Evolutionary conservation across 192 early-diverging fungal genomes (phyloP).

Genomic region (Cetraspora pellucida): DNA sequence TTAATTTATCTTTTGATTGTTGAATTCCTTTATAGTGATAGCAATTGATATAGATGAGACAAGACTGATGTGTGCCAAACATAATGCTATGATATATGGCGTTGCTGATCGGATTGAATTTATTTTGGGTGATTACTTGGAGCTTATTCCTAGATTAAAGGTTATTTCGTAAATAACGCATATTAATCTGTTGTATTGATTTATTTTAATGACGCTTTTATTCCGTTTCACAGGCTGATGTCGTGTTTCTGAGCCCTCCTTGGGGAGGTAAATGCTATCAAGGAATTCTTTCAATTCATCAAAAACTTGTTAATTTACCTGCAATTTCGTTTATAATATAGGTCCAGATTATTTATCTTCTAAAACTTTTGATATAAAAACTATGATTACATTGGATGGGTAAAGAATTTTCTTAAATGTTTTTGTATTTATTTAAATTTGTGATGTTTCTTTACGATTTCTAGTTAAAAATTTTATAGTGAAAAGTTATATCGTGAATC

Average conservation of each 20-base stretch:
- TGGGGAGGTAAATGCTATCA: slow-evolving; percentile 69
- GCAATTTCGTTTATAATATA: too few relatives aligned
- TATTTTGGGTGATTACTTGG: slow-evolving; percentile 85
- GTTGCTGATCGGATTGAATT: slow-evolving; percentile 92
- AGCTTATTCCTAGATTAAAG: slow-evolving; percentile 68
- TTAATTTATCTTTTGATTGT: background rate
- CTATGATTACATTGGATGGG: slow-evolving; percentile 77
- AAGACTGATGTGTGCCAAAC: slow-evolving; percentile 74
- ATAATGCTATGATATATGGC: slow-evolving; percentile 91
- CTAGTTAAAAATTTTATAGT: slow-evolving; percentile 49
- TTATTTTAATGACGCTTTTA: slow-evolving; percentile 20
- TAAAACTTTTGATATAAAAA: slow-evolving; percentile 65
- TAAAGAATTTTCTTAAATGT: slow-evolving; percentile 37
- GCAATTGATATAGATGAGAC: slow-evolving; percentile 89
- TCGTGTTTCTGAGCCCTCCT: slow-evolving; percentile 91
- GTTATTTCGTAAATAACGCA: slow-evolving; percentile 26
- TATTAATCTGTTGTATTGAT: background rate
- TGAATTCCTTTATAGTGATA: slow-evolving; percentile 64
- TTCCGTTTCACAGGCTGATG: slow-evolving; percentile 66
- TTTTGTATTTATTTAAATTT: background rate
- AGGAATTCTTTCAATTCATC: too few relatives aligned
- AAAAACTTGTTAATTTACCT: too few relatives aligned
- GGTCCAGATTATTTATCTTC: slow-evolving; percentile 70
- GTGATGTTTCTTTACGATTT: slow-evolving; percentile 2
- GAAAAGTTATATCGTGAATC: slow-evolving; percentile 66